These are phyloP conservation scores for Vanilla planifolia DNA, from an alignment of 106 monocot species.

Conservation along the genomic window DNA sequence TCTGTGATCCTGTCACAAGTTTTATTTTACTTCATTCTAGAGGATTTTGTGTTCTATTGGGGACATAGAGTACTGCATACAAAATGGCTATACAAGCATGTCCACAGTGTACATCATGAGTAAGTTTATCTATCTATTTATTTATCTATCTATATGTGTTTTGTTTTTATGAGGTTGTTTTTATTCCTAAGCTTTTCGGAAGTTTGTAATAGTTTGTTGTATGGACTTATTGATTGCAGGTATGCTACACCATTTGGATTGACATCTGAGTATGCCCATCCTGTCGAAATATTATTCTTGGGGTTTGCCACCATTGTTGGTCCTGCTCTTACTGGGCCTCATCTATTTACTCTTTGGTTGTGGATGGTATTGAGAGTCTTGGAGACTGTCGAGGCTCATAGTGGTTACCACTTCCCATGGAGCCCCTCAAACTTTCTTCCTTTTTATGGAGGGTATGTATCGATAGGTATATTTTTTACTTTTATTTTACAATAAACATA, in stretches of 20 bases:
- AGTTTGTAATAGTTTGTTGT: too few relatives aligned
- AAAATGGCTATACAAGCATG: constrained; percentile 76
- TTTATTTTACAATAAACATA: not conserved
- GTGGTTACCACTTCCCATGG: constrained; percentile 95
- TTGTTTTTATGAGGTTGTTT: not conserved
- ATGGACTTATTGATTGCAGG: not conserved
- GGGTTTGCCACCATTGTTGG: constrained; percentile 88
- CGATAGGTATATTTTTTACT: not conserved
- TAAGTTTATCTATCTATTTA: constrained; percentile 15
- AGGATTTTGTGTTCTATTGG: constrained; percentile 82
- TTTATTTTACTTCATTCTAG: constrained; percentile 56
- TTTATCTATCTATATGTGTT: not conserved
- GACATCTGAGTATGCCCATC: constrained; percentile 92
- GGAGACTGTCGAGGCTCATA: constrained; percentile 93
- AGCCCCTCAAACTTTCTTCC: constrained; percentile 90
- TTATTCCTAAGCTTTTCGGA: constrained; percentile 5
- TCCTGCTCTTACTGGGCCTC: constrained; percentile 85
- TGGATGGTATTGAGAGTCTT: constrained; percentile 89
- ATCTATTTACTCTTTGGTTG: constrained; percentile 82
- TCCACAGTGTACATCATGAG: constrained; percentile 86
- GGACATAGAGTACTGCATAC: constrained; percentile 67
- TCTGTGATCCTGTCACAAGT: constrained; percentile 48
- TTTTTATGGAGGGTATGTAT: constrained; percentile 81
- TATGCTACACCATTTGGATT: constrained; percentile 92
- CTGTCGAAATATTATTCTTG: constrained; percentile 87